A percentile compares a stretch with the other conserved stretches of the same genome.
These are phyloP conservation scores for Zygosaccharomyces pseudobailii DNA, from an alignment of 1,139 yeast genomes.

Conservation along the genomic window DNA sequence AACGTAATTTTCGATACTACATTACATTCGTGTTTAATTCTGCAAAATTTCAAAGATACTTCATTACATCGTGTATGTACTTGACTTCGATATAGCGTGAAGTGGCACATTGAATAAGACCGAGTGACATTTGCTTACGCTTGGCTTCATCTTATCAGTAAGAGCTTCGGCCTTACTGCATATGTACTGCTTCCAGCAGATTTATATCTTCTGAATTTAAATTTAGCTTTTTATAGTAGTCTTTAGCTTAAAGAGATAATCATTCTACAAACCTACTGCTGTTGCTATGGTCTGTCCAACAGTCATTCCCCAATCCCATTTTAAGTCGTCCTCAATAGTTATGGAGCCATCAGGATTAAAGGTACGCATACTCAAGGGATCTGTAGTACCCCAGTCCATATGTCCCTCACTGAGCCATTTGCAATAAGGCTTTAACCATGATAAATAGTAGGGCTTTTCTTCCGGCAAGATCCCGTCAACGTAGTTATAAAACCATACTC, in stretches of 20 bases:
- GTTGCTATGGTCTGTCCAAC: conserved; percentile 25
- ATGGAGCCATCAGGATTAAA: conserved; percentile 33
- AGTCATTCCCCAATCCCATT: conserved; percentile 37
- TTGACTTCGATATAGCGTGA: too few species aligned
- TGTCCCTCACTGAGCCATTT: conserved; percentile 25
- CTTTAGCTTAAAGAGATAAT: too few species aligned
- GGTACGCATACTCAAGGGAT: conserved; percentile 12
- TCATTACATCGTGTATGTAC: too few species aligned
- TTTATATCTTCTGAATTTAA: too few species aligned
- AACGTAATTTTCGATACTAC: background rate
- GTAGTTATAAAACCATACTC: conserved; percentile 37
- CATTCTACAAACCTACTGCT: background rate
- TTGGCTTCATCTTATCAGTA: too few species aligned
- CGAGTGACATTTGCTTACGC: too few species aligned
- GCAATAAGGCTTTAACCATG: conserved; percentile 31
- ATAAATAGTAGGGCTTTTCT: conserved; percentile 21
- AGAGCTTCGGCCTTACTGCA: too few species aligned
- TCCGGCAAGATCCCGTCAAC: conserved; percentile 18
- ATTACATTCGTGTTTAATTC: too few species aligned
- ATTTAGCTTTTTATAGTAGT: too few species aligned
- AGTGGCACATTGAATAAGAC: too few species aligned
- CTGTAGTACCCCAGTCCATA: conserved; percentile 30
- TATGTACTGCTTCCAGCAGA: too few species aligned
- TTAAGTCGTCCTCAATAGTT: conserved; percentile 26
- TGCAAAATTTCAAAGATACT: too few species aligned